These are phyloP conservation scores for Salix udensis DNA, from an alignment of 345 rosid genomes.

Conservation along the genomic window DNA sequence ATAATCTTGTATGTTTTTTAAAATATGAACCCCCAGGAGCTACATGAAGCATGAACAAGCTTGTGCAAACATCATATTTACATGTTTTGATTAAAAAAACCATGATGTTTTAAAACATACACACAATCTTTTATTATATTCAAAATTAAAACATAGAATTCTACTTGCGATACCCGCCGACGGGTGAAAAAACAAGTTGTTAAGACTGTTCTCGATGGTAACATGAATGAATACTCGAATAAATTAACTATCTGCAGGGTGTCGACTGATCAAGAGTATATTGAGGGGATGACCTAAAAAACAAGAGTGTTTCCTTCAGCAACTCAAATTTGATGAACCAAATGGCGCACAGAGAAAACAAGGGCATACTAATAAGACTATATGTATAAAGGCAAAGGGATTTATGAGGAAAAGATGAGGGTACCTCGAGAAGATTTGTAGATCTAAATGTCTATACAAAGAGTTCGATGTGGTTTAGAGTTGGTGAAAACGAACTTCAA, in stretches of 20 bases:
- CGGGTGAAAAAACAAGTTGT: too few relatives aligned
- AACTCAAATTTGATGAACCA: background rate
- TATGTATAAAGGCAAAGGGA: background rate
- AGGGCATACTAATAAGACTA: background rate
- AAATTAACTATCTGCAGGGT: too few relatives aligned
- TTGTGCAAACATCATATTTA: too few relatives aligned
- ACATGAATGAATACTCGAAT: too few relatives aligned
- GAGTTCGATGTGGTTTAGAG: background rate
- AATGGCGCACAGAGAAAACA: background rate
- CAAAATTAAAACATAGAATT: too few relatives aligned
- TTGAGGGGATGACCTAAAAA: too few relatives aligned
- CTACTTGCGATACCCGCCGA: too few relatives aligned
- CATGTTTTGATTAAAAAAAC: too few relatives aligned
- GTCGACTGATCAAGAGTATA: background rate
- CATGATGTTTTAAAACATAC: too few relatives aligned
- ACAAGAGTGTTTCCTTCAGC: slow-evolving; percentile 4
- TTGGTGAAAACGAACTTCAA: background rate
- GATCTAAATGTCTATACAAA: slow-evolving; percentile 4
- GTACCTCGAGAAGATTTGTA: background rate
- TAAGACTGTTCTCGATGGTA: too few relatives aligned
- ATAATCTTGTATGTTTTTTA: background rate
- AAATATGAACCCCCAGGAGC: background rate
- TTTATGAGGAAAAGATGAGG: background rate
- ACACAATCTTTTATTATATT: too few relatives aligned
- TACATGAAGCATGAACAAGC: too few relatives aligned